Base-by-base conservation (phyloP, 1,284 basidiomycete species). In the Pseudomicrostroma phylloplanum region DNA sequence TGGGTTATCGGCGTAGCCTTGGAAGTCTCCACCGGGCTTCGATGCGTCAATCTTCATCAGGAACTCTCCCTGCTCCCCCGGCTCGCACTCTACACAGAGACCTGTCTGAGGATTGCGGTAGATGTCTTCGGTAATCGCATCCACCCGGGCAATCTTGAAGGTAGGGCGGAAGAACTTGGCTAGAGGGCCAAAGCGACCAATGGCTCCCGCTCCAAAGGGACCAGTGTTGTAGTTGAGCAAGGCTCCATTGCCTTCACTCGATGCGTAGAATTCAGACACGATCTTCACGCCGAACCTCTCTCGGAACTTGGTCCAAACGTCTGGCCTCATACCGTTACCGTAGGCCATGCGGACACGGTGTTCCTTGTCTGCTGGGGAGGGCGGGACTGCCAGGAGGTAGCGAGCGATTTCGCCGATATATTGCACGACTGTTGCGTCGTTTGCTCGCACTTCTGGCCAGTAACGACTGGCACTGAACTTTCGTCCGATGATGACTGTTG, bases 321-420 rank as follows among this genome's bases (percentile, higher is more conserved):
- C 79, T 39, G 68, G 75, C 1, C 79, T 66, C 71, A 77, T 78
- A 4, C 79, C 79, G 65, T 80, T 80, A 0, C 79, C 79, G 59
- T 79, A 80, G n/a, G 77, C 78, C 67, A 80, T 69, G n/a, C 69
- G 63, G n/a, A 80, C 77, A 6, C 70, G 72, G 69, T 80, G 79
- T 55, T 78, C 56, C 72, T 76, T 79, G 70, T 80, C 79, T 0
- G 63, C 40, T 1, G 72, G 69, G 8, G 63, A 65, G 1, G 79
- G 78, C 1, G 79, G 79, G 0, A 71, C 68, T 1, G 79, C 76
- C 39, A 80, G 67, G 17, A 79, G 70, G 62, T 79, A 80, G 12
- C 74, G 66, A 15, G 72, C 72, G 21, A 79, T 78, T 63, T 80
- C 79, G 21, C 79, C 78, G 42, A 80, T 79, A 65, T 80, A 80